phyloP scores from a whole-genome alignment of 352 stramenopile species.

The Pythium volutum region DNA sequence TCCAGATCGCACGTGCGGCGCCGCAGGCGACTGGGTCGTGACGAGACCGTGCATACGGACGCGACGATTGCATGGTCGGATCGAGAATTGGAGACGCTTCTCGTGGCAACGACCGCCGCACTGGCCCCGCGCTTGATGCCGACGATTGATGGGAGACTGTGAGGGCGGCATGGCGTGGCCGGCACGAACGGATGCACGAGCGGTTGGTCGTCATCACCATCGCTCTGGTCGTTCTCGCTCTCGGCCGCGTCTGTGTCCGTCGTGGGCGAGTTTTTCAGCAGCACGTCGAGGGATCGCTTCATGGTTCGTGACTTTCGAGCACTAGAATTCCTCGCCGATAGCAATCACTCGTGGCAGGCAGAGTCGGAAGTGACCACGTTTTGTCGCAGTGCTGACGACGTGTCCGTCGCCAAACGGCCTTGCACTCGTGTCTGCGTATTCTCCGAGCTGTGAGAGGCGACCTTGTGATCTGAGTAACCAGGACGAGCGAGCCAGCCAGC shows the following conservation, averaged over 20 bases:
- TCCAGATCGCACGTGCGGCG: conserved; percentile 34
- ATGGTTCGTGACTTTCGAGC: not conserved
- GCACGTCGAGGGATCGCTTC: conserved; percentile 23
- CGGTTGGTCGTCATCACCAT: conserved; percentile 6
- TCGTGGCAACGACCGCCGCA: not conserved
- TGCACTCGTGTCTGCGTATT: not conserved
- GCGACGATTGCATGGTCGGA: not conserved
- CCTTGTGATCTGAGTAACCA: conserved; percentile 18
- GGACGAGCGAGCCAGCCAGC: conserved; percentile 8
- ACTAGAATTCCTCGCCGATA: conserved; percentile 5
- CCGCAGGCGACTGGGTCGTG: conserved; percentile 12
- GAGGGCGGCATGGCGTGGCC: not conserved
- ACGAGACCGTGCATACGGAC: conserved; percentile 8
- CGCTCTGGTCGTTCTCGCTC: conserved; percentile 2
- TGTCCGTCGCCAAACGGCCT: not conserved
- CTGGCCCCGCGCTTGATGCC: not conserved
- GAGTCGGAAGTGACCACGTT: conserved; percentile 4
- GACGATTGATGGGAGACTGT: not conserved
- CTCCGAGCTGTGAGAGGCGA: not conserved
- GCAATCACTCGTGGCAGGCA: not conserved
- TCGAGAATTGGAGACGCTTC: not conserved
- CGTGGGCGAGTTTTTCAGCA: not conserved
- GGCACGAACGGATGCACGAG: conserved; percentile 19
- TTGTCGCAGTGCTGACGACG: not conserved
- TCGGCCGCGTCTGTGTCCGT: not conserved